Evolutionary conservation across 2,329 filamentous ascomycete species (phyloP), one percentile per base, ranked within the genome.

Genomic region (Rhynchosporium graminicola): DNA sequence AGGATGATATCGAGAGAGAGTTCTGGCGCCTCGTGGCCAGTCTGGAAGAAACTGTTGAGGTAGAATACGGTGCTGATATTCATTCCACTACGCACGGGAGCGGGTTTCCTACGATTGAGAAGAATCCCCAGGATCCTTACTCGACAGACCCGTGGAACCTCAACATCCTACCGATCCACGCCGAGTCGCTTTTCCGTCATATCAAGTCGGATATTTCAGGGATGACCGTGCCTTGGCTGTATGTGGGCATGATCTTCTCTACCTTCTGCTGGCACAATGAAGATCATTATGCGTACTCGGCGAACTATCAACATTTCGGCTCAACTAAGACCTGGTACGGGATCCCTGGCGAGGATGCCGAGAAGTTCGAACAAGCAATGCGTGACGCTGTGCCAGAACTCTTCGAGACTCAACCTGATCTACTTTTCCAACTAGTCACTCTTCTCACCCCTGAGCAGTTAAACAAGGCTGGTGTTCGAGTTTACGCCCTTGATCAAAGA

Each of bases 261-360:
- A 98, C 95, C 0, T 99, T 99, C 73, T 99, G 95, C 76, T 99
- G 95, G 95, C 95, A 99, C 75, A 97, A 97, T 67, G 95, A 99
- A 73, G 95, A 99, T 72, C 95, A 99, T 73, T 97, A 97, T 74
- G 89, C 95, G 1, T 99, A 98, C 74, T 99, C 95, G 0, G 90
- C 95, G 58, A 99, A 99, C 69, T 99, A 98, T 71, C 95, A 99
- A 75, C 95, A 99, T 72, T 96, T 99, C 71, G 95, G 95, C 9
- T 92, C 93, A 1, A 99, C 95, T 1, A 99, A 99, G 79, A 99
- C 95, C 0, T 99, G 95, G 95, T 99, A 99, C 71, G 95, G 95
- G 3, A 97, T 99, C 68, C 95, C 95, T 0, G 94, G 90, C 13
- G 90, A 91, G 48, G 95, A 98, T 74, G 91, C 93, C 0, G 90